Evolutionary conservation across 2,329 filamentous ascomycete genomes (phyloP), one percentile per base, ranked within the genome.

Genomic region (Penicillium sp.): DNA sequence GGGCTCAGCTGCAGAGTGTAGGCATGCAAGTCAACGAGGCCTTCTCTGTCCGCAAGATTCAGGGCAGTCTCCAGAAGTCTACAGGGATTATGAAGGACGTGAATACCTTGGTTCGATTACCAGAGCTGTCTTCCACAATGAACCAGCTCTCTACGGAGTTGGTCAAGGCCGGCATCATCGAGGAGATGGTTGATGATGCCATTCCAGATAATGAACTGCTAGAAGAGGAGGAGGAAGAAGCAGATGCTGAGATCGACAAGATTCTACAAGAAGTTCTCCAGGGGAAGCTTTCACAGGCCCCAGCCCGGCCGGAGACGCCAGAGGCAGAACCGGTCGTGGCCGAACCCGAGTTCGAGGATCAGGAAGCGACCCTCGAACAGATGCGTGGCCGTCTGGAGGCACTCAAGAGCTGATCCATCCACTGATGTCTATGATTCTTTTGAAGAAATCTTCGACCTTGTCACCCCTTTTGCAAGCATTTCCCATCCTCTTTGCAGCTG

Each of bases 21-120:
- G 84, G 91, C 68, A 94, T 97, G 89, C 93, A 97, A 70, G 91
- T 98, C 60, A 88, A 90, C 60, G 91, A 97, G 71, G 90, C 93
- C 1, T 97, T 97, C 67, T 87, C 88, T 2, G 84, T 97, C 57
- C 83, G 88, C 54, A 94, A 94, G 75, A 97, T 98, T 50, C 90
- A 97, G 69, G 91, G 90, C 31, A 89, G 84, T 58, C 89, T 98
- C 60, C 79, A 81, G 53, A 84, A 86, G 28, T 87, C 83, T 55
- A 90, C 91, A 7, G 86, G 87, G 30, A 90, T 98, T 54, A 97
- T 98, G 93, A 91, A 90, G 69, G 89, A 97, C 64, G 88, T 98
- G 44, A 97, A 97, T 66, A 79, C 77, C 11, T 75, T 97, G 17
- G 81, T 96, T 34, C 77, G 84, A 18, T 69, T 98, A 54, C 93